These are phyloP conservation scores for Friedmanniomyces simplex DNA, from an alignment of 495 filamentous ascomycete species.

Conservation along the genomic window DNA sequence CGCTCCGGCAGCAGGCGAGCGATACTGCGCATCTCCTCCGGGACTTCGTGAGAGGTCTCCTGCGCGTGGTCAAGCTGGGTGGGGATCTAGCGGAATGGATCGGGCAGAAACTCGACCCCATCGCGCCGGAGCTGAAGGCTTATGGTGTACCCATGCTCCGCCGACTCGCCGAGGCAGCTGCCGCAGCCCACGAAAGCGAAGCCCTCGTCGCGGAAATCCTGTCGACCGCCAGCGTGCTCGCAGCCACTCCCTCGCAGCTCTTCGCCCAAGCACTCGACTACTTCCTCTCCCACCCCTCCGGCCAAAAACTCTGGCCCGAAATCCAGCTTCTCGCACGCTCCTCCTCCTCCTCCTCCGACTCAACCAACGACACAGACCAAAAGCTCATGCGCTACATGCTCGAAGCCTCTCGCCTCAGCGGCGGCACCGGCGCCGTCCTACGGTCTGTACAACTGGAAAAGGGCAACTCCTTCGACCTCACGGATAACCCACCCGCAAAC, in stretches of 20 bases:
- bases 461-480: constrained; percentile 27
- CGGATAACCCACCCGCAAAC: constrained; percentile 25
- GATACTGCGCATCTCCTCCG: constrained; percentile 26
- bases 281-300: constrained; percentile 34
- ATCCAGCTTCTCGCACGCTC: constrained; percentile 37
- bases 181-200: constrained; percentile 6
- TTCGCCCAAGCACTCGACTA: constrained; percentile 33
- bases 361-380: constrained; percentile 26
- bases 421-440: constrained; percentile 28
- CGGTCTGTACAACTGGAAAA: constrained; percentile 22
- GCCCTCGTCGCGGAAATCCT: constrained; percentile 30
- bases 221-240: constrained; percentile 35
- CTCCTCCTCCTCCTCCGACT: constrained; percentile 30
- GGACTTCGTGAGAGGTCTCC: constrained; percentile 26
- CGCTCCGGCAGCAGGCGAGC: constrained; percentile 44
- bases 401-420: constrained; percentile 28
- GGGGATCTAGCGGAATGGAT: constrained; percentile 19
- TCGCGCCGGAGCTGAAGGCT: constrained; percentile 19
- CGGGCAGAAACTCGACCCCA: constrained; percentile 23
- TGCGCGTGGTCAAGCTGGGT: constrained; percentile 17
- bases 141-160: constrained; percentile 32
- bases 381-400: constrained; percentile 33
- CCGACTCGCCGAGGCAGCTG: constrained; percentile 19
- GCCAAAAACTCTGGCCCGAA: constrained; percentile 38
- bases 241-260: constrained; percentile 32